phyloP scores from a whole-genome alignment of 2,329 filamentous ascomycete genomes.

The Hypoxylon sp. region DNA sequence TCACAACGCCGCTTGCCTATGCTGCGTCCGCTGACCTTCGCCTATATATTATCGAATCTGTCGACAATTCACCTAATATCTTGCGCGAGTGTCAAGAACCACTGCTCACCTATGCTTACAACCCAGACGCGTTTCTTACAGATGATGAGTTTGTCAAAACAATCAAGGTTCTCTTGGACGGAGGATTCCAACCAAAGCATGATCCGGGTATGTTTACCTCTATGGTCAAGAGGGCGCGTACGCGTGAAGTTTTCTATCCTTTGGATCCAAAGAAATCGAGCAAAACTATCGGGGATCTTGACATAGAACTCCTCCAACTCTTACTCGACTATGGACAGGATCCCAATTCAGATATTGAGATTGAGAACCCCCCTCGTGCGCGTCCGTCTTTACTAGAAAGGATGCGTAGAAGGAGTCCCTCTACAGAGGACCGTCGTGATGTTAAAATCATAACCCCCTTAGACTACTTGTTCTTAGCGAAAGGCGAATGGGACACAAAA shows the following conservation, averaged over 20 bases:
- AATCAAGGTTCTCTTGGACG: conserved; percentile 15
- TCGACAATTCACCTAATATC: conserved; percentile 14
- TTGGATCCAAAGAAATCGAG: background rate
- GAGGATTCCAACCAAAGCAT: conserved; percentile 4
- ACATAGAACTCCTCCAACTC: background rate
- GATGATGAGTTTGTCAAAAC: conserved; percentile 5
- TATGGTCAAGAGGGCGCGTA: background rate
- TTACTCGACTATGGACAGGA: conserved; percentile 20
- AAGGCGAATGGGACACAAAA: background rate
- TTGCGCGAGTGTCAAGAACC: conserved; percentile 3
- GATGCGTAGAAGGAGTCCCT: conserved; percentile 12
- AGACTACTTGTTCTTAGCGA: conserved; percentile 9
- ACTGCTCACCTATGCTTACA: background rate
- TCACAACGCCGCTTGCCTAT: conserved; percentile 16
- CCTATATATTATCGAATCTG: conserved; percentile 26
- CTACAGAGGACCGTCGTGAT: conserved; percentile 8
- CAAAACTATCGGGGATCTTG: background rate
- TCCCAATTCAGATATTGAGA: conserved; percentile 13
- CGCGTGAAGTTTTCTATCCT: background rate
- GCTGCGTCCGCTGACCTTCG: conserved; percentile 23
- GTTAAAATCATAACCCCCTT: conserved; percentile 18
- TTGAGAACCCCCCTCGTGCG: background rate
- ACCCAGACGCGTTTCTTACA: background rate
- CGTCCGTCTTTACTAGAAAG: background rate
- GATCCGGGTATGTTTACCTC: conserved; percentile 19